Evolutionary conservation across 78 protist species (phyloP), one percentile per base, ranked within the genome.

Genomic region (Pigoraptor vietnamica): DNA sequence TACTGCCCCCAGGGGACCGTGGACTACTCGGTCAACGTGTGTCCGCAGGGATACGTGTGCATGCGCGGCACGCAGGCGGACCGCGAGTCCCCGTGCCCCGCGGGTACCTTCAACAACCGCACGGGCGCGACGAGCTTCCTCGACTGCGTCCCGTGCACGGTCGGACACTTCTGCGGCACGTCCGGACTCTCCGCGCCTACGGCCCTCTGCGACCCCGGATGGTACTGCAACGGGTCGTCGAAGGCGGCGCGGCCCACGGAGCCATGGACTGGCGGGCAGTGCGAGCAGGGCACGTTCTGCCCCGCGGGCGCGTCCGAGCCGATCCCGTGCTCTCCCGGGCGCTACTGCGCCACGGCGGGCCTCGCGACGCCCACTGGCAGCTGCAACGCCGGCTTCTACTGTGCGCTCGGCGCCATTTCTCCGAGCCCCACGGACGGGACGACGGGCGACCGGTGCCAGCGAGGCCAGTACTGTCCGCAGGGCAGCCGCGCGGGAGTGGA

Each of bases 141-240:
- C 84, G 87, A 23, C 36, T 39, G 93, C 89, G 38, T 37, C 86
- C 82, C 55, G 36, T 95, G 95, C 91, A 81, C 91, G 0, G 88
- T 94, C 37, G 96, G 96, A 24, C 86, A 88, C 90, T 94, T 93
- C 86, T 94, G 95, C 83, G 0, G 2, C 25, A 24, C 29, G 23
- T 24, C 37, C 24, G 89, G 87, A 0, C 91, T 87, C 40, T 1
- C 56, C 14, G 24, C 14, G 19, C 92, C 92, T 19, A 81, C 86
- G 9, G 92, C 67, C 2, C 40, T 36, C 39, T 87, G 90, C 87
- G 37, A 0, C 19, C 90, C 82, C 25, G 93, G 93, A 0, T 91
- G 1, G 79, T 91, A 23, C 39, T 91, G 93, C 87, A 36, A 1
- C 29, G 91, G 86, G 40, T 2, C 34, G 37, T 6, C 92, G 40